Evolutionary conservation across 2,329 filamentous ascomycete species (phyloP), one percentile per base, ranked within the genome.

Genomic region (Cadophora gregata): DNA sequence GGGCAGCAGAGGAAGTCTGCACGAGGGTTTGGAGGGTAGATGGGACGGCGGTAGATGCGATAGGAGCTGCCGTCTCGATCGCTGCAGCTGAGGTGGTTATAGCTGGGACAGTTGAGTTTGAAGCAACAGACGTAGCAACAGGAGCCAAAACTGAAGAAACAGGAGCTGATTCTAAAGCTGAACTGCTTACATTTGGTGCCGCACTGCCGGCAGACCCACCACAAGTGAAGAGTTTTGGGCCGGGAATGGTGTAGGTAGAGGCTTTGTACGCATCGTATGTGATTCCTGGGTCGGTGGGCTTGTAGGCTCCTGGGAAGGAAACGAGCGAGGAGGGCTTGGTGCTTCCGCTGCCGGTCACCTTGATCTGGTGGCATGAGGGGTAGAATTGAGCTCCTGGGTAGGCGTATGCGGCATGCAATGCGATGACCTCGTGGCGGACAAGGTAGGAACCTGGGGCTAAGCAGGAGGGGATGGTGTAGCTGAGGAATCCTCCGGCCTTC

Each of bases 391-490:
- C 72, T 7, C 63, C 64, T 0, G 76, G 78, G 7, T 70, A 71
- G 14, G 64, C 70, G 70, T 76, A 77, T 24, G 83, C 83, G 14
- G 84, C 83, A 76, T 85, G 84, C 42, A 85, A 78, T 1, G 72
- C 72, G 42, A 71, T 63, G 56, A 84, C 78, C 78, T 87, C 85
- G 51, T 83, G 81, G 36, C 85, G 81, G 75, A 87, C 78, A 36
- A 87, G 79, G 71, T 87, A 86, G 59, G 86, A 80, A 48, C 84
- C 85, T 1, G 83, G 78, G 1, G 84, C 81, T 65, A 86, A 79
- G 77, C 82, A 84, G 33, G 78, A 74, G 56, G 85, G 85, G 67
- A 86, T 76, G 65, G 78, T 79, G 75, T 86, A 83, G 68, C 78
- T 77, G 79, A 81, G 83, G n/a, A 83, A 77, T 47, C 73, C 75